Percentiles rank a stretch among this genome's conserved stretches.
Evolutionary conservation across 2,329 filamentous ascomycete species (phyloP).

Genomic region (Alternaria sp.): DNA sequence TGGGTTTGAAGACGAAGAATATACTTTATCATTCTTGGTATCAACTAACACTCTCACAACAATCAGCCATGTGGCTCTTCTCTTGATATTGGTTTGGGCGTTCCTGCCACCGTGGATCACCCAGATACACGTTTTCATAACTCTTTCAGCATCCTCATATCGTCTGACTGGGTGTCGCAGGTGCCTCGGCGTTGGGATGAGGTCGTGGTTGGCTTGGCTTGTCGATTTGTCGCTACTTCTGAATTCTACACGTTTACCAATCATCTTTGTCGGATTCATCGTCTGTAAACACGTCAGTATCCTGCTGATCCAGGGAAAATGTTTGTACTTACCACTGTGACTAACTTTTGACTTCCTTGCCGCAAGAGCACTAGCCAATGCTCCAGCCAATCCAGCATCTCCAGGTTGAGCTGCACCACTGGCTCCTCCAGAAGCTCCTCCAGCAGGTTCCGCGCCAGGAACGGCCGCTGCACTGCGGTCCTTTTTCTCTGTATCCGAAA

Average conservation of each 20-base stretch:
- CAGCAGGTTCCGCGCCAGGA: slow-evolving; percentile 52
- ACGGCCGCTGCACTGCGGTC: slow-evolving; percentile 73
- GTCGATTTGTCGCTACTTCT: neutral
- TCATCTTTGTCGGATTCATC: slow-evolving; percentile 80
- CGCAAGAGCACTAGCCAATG: slow-evolving; percentile 80
- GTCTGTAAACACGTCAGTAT: slow-evolving; percentile 60
- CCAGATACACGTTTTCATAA: neutral
- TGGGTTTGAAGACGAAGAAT: neutral
- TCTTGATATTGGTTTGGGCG: neutral
- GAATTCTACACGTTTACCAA: slow-evolving; percentile 57
- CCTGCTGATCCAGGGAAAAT: neutral
- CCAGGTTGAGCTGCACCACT: slow-evolving; percentile 35
- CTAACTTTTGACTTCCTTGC: slow-evolving; percentile 92
- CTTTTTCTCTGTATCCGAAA: slow-evolving; percentile 71
- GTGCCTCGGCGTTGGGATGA: neutral
- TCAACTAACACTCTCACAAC: neutral
- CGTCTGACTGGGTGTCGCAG: neutral
- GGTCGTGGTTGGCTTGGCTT: neutral
- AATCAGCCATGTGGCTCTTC: neutral
- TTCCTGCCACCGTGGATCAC: neutral
- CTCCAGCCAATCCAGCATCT: slow-evolving; percentile 53
- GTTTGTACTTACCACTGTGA: slow-evolving; percentile 75
- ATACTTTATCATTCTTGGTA: slow-evolving; percentile 11
- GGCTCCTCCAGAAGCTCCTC: slow-evolving; percentile 58
- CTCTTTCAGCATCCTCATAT: neutral